Evolutionary conservation across 805 yeast species (phyloP), one percentile per base, ranked within the genome.

Genomic region (Sugiyamaella boreocaroliniensis): DNA sequence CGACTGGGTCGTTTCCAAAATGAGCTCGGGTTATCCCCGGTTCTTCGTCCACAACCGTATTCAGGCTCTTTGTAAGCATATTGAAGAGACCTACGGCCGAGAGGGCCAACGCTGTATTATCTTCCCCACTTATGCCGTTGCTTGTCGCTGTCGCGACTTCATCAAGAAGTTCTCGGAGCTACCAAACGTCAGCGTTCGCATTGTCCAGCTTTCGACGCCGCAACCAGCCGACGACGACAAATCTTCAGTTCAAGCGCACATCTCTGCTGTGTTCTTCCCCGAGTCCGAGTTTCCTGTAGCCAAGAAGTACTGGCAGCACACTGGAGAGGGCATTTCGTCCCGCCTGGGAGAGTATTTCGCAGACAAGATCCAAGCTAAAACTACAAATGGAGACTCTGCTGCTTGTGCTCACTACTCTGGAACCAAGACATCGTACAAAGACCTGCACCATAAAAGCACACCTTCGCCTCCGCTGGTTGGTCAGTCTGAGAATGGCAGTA

Each of bases 261-360:
- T 92, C 51, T 85, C 90, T 0, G 85, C 81, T 18, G 88, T 89
- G n/a, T 83, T 93, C 56, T 86, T 85, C 62, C 87, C 87, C 1
- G 67, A 73, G 1, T 71, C 74, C 2, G 81, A 76, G 54, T 81
- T 75, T 56, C 67, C 79, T 1, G 67, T 86, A 3, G 90, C 93
- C 41, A 89, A 88, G 65, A 81, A 81, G 61, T 93, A 88, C 70
- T 93, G 99, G 99, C 97, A 92, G 67, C 97, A 90, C 64, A 75
- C 96, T 0, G 99, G 99, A 26, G 97, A 92, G 68, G 96, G 97
- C n/a, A 79, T 93, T 26, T 87, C 96, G 14, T 87, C 96, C 37
- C 75, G 98, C 61, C 71, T 83, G 65, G 97, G 89, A 0, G 97
- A 90, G 68, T 93, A 88, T 63, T 81, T 86, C 47, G 68, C 85